phyloP scores from a whole-genome alignment of 192 early-diverging fungal species.

The Coemansia sp. region DNA sequence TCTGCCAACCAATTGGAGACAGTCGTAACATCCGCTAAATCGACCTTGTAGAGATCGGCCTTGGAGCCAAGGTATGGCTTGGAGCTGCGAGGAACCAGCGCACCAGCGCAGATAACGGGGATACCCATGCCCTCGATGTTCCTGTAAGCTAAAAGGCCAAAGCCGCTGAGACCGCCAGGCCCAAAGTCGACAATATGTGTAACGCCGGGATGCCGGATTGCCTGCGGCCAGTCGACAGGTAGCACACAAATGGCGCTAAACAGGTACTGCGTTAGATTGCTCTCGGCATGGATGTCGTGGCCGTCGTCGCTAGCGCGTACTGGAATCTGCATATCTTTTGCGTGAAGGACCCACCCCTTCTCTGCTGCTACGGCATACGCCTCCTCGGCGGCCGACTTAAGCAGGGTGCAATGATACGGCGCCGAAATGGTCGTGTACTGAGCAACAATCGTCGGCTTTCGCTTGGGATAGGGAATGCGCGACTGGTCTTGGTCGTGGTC shows the following conservation, averaged over 20 bases:
- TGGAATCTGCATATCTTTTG: conserved; percentile 45
- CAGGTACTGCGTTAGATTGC: conserved; percentile 63
- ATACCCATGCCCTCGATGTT: conserved; percentile 89
- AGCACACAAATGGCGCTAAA: conserved; percentile 67
- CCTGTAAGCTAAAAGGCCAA: conserved; percentile 79
- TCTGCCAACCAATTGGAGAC: conserved; percentile 83
- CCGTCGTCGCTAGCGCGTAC: conserved; percentile 81
- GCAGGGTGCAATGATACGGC: conserved; percentile 64
- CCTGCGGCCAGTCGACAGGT: conserved; percentile 61
- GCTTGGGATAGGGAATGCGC: conserved; percentile 71
- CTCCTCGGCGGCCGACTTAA: neutral
- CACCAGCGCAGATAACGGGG: conserved; percentile 41
- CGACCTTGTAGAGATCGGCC: conserved; percentile 69
- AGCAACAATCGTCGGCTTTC: conserved; percentile 75
- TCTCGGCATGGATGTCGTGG: conserved; percentile 64
- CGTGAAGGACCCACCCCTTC: conserved; percentile 30
- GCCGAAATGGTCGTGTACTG: conserved; percentile 83
- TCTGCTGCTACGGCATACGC: conserved; percentile 5
- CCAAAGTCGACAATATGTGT: conserved; percentile 96
- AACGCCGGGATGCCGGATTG: conserved; percentile 52
- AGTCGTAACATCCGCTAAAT: conserved; percentile 64
- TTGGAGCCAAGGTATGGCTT: conserved; percentile 68
- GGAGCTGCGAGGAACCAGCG: conserved; percentile 3
- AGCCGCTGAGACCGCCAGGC: conserved; percentile 79
- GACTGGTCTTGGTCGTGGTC: conserved; percentile 54